Base-by-base conservation (phyloP, 1,284 basidiomycete species). In the Leccinum colubrinum region DNA sequence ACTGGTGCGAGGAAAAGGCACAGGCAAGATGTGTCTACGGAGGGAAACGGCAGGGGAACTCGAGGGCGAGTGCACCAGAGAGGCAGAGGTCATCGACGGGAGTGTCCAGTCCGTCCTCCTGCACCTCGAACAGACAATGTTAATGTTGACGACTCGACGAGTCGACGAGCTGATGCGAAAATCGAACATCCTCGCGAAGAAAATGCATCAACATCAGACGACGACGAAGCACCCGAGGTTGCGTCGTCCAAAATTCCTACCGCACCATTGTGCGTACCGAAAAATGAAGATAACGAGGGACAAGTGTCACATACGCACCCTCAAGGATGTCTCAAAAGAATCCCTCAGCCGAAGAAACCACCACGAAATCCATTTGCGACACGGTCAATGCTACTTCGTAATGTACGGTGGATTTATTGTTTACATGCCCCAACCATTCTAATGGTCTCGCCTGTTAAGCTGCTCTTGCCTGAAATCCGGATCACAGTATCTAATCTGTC, bases 401-500 rank as follows among this genome's bases (percentile, higher is more conserved):
- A 90, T 65, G 92, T 94, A 72, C 73, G 41, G 30, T 12, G 20
- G 22, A 57, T 25, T 58, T 46, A 52, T 6, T 56, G 11, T 55
- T 53, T 35, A 51, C 46, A 52, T 56, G 6, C 8, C 30, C 3
- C 9, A 41, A 11, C 27, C 35, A 15, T 6, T 48, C 72, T 76
- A 39, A 76, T 39, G 15, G 41, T 51, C 9, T 43, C 35, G 15
- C 15, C 48, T 59, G 33, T 60, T 9, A 68, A 94, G 88, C 78
- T 97, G n/a, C 82, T 98, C 6, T 80, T 90, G 20, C 91, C 90
- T 11, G 96, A 98, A 71, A 95, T 98, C 56, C 86, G 89, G 30
- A 86, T 94, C 70, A 96, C 97, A 0, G 84, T 97, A 4, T 94
- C 93, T 2, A 96, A 97, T 74, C 81, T 98, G 2, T 94, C 95